A percentile compares a stretch with the other conserved stretches of the same genome.
These are phyloP conservation scores for Phytophthora capsici DNA, from an alignment of 352 stramenopile genomes.

Conservation along the genomic window DNA sequence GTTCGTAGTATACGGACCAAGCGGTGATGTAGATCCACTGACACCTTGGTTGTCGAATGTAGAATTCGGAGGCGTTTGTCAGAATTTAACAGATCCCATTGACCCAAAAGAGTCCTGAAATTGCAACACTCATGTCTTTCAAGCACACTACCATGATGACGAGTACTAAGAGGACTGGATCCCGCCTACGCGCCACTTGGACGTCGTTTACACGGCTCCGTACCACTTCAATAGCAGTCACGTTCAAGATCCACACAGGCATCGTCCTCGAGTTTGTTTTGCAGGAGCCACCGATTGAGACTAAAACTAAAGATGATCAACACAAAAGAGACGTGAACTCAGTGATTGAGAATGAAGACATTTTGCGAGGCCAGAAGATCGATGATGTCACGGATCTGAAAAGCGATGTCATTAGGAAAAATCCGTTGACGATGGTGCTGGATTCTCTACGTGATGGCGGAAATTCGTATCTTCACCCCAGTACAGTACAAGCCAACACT, in stretches of 20 bases:
- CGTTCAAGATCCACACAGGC: slow-evolving; percentile 36
- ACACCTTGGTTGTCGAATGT: slow-evolving; percentile 57
- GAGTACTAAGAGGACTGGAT: slow-evolving; percentile 16
- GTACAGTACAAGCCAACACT: slow-evolving; percentile 12
- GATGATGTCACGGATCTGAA: slow-evolving; percentile 34
- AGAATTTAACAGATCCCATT: slow-evolving; percentile 27
- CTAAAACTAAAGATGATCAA: slow-evolving; percentile 15
- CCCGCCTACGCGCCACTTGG: slow-evolving; percentile 39
- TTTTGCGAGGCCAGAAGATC: not conserved
- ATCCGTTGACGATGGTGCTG: not conserved
- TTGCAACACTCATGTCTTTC: slow-evolving; percentile 24
- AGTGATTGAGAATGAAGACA: slow-evolving; percentile 12
- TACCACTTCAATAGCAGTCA: slow-evolving; percentile 40
- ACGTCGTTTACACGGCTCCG: slow-evolving; percentile 38
- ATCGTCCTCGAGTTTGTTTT: slow-evolving; percentile 50
- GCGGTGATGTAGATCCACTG: slow-evolving; percentile 42
- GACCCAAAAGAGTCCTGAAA: slow-evolving; percentile 32
- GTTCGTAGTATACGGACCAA: slow-evolving; percentile 46
- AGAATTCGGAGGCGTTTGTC: slow-evolving; percentile 36
- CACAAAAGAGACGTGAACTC: slow-evolving; percentile 34
- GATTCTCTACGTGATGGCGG: slow-evolving; percentile 11
- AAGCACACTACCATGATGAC: slow-evolving; percentile 31
- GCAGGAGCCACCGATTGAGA: slow-evolving; percentile 12
- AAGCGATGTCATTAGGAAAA: slow-evolving; percentile 24
- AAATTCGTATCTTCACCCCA: not conserved